Evolutionary conservation across 768 basidiomycete genomes (phyloP), one percentile per base, ranked within the genome.

Genomic region (Hemileccinum rubropunctum): DNA sequence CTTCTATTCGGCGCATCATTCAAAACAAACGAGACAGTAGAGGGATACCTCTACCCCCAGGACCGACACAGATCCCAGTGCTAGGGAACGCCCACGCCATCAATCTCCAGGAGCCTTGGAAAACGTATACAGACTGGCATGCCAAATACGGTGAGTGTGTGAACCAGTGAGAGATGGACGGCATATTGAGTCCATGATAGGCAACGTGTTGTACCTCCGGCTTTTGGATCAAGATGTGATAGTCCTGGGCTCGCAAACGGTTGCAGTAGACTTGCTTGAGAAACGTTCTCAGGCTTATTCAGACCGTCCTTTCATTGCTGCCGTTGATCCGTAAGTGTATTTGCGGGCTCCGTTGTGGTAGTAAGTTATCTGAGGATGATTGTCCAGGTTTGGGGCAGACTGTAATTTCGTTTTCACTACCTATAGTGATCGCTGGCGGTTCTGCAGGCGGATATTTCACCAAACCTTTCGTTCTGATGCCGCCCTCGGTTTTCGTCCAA

Each of bases 251-350:
- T 69, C 70, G 20, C 64, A 64, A 18, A 68, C 71, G 49, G 69
- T 63, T n/a, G 75, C 69, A 0, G 53, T 64, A 17, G 77, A 78
- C 45, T 65, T 81, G 9, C 65, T 82, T 36, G 76, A 78, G 42
- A 64, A 67, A 35, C 72, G 76, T 7, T 73, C 76, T 14, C 56
- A 60, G 10, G 70, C 75, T 20, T 79, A 79, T 54, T 78, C 78
- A 10, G 77, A 76, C 55, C 73, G 80, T 7, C 80, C 80, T 6
- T 52, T 37, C 12, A 17, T 64, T 15, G 52, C 54, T 26, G 56
- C 45, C 4, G 10, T 39, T 5, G 27, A 15, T 9, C 52, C 53
- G 57, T 58, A 26, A 45, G 51, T 44, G 18, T 18, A 28, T 2
- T 21, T 20, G 30, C 17, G 9, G 18, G 18, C 18, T 37, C 6